phyloP scores from a whole-genome alignment of 331 rosid species.

The Cydonia oblonga region DNA sequence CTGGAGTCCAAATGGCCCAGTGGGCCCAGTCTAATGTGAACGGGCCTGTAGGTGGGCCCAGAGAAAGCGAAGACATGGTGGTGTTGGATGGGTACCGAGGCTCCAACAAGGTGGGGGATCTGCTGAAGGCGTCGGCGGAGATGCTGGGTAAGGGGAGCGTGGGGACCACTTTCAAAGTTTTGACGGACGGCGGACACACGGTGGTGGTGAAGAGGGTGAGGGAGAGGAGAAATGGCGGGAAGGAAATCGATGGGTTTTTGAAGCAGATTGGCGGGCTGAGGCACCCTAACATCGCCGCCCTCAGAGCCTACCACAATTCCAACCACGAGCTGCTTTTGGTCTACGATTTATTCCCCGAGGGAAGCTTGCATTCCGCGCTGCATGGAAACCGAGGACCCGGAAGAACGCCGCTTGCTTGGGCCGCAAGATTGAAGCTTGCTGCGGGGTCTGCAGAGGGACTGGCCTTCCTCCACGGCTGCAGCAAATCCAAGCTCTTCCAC shows the following conservation, averaged over 20 bases:
- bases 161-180: constrained; percentile 19
- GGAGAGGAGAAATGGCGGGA: neutral
- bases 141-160: constrained; percentile 16
- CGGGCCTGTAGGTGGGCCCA: neutral
- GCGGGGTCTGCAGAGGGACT: constrained; percentile 13
- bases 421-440: constrained; percentile 12
- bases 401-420: constrained; percentile 14
- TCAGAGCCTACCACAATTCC: constrained; percentile 12
- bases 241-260: constrained; percentile 10
- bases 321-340: constrained; percentile 11
- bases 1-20: neutral
- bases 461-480: constrained; percentile 4
- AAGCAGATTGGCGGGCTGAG: neutral
- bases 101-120: neutral
- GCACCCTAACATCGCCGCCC: constrained; percentile 10
- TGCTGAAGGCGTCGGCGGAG: constrained; percentile 18
- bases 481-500: constrained; percentile 11
- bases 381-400: constrained; percentile 29
- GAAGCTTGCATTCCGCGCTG: constrained; percentile 8
- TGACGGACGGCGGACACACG: neutral
- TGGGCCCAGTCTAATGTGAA: neutral
- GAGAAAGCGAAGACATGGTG: constrained; percentile 1
- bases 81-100: constrained; percentile 10
- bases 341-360: constrained; percentile 1
- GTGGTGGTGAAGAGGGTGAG: constrained; percentile 19